These are phyloP conservation scores for Arthrinium puccinioides DNA, from an alignment of 2,329 filamentous ascomycete genomes.

Conservation along the genomic window DNA sequence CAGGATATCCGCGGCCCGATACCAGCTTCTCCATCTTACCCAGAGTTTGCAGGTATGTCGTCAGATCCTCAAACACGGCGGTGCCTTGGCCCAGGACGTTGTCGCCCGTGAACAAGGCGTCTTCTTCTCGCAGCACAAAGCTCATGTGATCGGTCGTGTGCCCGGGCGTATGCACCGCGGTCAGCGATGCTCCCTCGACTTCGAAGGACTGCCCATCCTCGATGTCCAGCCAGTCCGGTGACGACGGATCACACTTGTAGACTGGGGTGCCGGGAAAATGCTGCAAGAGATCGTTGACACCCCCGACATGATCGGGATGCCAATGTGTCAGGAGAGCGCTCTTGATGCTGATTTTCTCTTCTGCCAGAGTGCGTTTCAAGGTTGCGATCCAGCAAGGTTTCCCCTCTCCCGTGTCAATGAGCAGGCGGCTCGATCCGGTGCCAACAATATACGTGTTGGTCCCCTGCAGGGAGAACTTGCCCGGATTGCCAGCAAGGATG, in stretches of 20 bases:
- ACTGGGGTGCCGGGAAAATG: conserved; percentile 57
- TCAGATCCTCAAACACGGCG: conserved; percentile 74
- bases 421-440: conserved; percentile 61
- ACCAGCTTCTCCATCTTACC: conserved; percentile 61
- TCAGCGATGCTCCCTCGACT: conserved; percentile 34
- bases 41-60: conserved; percentile 61
- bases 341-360: conserved; percentile 63
- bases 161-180: conserved; percentile 42
- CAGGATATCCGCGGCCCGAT: conserved; percentile 70
- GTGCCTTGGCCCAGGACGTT: conserved; percentile 85
- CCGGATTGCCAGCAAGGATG: conserved; percentile 84
- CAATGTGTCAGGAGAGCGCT: conserved; percentile 79
- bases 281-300: conserved; percentile 60
- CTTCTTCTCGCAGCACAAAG: conserved; percentile 69
- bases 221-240: conserved; percentile 46
- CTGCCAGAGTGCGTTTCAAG: conserved; percentile 55
- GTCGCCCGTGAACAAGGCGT: conserved; percentile 82
- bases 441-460: conserved; percentile 96
- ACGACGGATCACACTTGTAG: conserved; percentile 58
- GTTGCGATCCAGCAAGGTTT: conserved; percentile 63
- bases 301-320: conserved; percentile 81
- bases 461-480: conserved; percentile 69
- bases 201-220: conserved; percentile 44
- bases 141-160: conserved; percentile 80
- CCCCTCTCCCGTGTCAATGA: conserved; percentile 89